Evolutionary conservation across 768 basidiomycete genomes (phyloP).

Genomic region (Trametes coccinea): DNA sequence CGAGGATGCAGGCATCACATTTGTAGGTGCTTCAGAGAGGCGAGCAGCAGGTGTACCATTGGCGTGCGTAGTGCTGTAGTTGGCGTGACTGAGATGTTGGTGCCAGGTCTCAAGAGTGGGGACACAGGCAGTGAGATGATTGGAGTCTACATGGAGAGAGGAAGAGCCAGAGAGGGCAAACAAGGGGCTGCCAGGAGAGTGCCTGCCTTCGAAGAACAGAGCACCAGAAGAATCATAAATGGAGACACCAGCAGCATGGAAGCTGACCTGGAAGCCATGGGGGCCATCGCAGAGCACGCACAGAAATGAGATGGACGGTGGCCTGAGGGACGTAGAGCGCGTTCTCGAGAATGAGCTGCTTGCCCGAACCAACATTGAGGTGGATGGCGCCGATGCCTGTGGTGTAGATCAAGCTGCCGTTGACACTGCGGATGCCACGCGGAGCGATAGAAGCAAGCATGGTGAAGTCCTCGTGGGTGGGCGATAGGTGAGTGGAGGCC

Average conservation of each 20-base stretch:
- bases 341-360: constrained; percentile 7
- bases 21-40: constrained; percentile 27
- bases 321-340: constrained; percentile 16
- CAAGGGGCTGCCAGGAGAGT: background rate
- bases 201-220: background rate
- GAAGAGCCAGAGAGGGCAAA: constrained; percentile 7
- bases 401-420: constrained; percentile 30
- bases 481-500: constrained; percentile 29
- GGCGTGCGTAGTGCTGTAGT: constrained; percentile 21
- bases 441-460: constrained; percentile 26
- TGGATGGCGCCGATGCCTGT: constrained; percentile 31
- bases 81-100: constrained; percentile 28
- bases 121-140: background rate
- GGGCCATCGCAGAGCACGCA: constrained; percentile 10
- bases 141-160: background rate
- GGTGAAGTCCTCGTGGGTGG: constrained; percentile 28
- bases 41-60: constrained; percentile 26
- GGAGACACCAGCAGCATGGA: background rate
- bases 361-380: constrained; percentile 21
- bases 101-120: constrained; percentile 28
- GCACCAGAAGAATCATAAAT: background rate
- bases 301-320: constrained; percentile 12
- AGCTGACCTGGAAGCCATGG: background rate
- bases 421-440: constrained; percentile 31
- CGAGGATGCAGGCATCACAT: constrained; percentile 39